These are phyloP conservation scores for Seiridium cupressi DNA, from an alignment of 2,329 filamentous ascomycete species.

Conservation along the genomic window DNA sequence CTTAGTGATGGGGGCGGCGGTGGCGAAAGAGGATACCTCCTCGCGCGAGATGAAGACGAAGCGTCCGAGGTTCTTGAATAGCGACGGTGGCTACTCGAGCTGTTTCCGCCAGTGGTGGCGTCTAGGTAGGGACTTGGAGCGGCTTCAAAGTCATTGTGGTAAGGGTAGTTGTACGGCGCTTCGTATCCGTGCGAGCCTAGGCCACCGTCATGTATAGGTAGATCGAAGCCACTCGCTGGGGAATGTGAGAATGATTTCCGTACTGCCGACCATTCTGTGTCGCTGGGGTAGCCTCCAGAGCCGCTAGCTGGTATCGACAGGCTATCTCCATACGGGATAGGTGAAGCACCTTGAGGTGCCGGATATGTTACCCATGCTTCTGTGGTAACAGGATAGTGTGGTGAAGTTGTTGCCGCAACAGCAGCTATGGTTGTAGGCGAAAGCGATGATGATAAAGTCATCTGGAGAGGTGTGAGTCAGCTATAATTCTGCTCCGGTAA, in stretches of 20 bases:
- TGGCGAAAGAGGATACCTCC: conserved; percentile 3
- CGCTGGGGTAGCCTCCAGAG: conserved; percentile 1
- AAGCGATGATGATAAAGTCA: not conserved
- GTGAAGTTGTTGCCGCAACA: not conserved
- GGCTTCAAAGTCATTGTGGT: not conserved
- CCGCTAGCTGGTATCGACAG: not conserved
- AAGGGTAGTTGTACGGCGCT: not conserved
- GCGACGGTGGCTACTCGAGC: not conserved
- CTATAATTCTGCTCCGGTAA: not conserved
- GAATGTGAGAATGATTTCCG: conserved; percentile 3
- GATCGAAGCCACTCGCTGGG: not conserved
- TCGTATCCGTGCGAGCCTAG: not conserved
- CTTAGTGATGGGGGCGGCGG: not conserved
- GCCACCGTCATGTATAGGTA: not conserved
- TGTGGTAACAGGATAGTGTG: not conserved
- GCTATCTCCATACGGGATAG: not conserved
- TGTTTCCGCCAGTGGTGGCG: not conserved
- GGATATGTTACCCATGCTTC: not conserved
- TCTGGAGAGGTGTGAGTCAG: not conserved
- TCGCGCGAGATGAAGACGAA: not conserved
- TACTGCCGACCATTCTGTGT: not conserved
- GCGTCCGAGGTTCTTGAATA: not conserved
- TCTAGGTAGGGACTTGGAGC: not conserved
- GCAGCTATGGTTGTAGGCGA: not conserved
- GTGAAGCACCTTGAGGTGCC: conserved; percentile 3